These are phyloP conservation scores for Grosmannia penicillata DNA, from an alignment of 2,329 filamentous ascomycete genomes.

Conservation along the genomic window DNA sequence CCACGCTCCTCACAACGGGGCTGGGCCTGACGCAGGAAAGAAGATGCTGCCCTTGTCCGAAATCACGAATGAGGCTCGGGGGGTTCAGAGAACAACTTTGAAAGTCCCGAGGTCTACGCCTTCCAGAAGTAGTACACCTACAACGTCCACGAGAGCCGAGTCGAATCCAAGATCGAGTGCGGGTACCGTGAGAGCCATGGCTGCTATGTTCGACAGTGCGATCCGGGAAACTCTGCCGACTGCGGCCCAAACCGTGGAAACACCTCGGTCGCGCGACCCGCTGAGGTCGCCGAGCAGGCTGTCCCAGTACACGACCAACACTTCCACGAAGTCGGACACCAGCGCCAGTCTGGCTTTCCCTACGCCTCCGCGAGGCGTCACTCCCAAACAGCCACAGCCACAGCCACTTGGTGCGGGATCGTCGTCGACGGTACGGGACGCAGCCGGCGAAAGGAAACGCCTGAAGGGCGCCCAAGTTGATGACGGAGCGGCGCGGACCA, in stretches of 20 bases:
- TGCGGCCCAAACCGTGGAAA: background rate
- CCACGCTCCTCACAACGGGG: too few relatives aligned
- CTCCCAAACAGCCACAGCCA: background rate
- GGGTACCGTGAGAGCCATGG: conserved; percentile 32
- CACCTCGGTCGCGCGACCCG: background rate
- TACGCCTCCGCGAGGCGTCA: too few relatives aligned
- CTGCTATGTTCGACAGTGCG: conserved; percentile 33
- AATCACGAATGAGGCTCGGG: conserved; percentile 6
- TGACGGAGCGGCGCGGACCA: background rate
- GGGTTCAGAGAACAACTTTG: background rate
- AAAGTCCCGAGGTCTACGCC: background rate
- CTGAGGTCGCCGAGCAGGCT: conserved; percentile 11
- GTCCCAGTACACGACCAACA: conserved; percentile 12
- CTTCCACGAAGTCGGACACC: background rate
- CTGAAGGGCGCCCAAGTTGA: background rate
- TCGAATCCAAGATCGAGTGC: conserved; percentile 6
- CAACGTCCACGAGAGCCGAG: conserved; percentile 11
- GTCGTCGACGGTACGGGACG: background rate
- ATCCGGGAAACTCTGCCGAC: conserved; percentile 4
- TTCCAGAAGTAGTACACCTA: background rate
- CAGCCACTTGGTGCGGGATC: background rate
- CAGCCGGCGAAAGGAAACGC: background rate
- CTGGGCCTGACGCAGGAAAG: too few relatives aligned
- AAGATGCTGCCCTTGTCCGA: conserved; percentile 7
- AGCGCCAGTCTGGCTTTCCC: too few relatives aligned